These are phyloP conservation scores for Vitis rupestris DNA, from an alignment of 164 flowering plant genomes.

Conservation along the genomic window DNA sequence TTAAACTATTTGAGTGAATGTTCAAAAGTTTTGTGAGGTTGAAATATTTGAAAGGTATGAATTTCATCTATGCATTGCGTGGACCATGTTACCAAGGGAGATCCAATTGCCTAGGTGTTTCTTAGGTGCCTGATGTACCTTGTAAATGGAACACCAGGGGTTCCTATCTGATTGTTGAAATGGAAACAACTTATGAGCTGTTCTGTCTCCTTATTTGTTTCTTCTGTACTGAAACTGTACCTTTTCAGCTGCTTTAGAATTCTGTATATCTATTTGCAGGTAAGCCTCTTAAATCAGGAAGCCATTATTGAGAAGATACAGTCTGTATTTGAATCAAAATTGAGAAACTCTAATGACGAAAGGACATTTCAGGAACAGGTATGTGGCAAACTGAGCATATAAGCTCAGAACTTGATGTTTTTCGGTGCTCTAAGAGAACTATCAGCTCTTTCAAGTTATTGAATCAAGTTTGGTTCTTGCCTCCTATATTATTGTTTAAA, in stretches of 20 bases:
- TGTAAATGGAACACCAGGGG: not conserved
- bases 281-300: constrained; percentile 95
- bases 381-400: constrained; percentile 9
- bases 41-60: not conserved
- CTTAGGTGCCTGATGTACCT: not conserved
- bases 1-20: no score
- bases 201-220: not conserved
- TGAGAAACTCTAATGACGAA: constrained; percentile 71
- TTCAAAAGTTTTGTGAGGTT: no score
- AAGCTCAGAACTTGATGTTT: not conserved
- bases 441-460: not conserved
- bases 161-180: not conserved
- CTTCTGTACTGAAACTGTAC: no score
- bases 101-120: not conserved
- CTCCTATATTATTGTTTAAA: not conserved
- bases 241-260: no score
- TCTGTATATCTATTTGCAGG: constrained; percentile 45
- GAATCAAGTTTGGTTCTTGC: not conserved
- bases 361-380: constrained; percentile 84
- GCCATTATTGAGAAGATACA: constrained; percentile 84
- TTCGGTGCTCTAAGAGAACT: not conserved
- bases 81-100: not conserved
- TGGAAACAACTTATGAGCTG: not conserved
- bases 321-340: constrained; percentile 60
- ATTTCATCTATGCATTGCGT: not conserved